These are phyloP conservation scores for Mycocentrospora acerina DNA, from an alignment of 2,329 filamentous ascomycete species.

Conservation along the genomic window DNA sequence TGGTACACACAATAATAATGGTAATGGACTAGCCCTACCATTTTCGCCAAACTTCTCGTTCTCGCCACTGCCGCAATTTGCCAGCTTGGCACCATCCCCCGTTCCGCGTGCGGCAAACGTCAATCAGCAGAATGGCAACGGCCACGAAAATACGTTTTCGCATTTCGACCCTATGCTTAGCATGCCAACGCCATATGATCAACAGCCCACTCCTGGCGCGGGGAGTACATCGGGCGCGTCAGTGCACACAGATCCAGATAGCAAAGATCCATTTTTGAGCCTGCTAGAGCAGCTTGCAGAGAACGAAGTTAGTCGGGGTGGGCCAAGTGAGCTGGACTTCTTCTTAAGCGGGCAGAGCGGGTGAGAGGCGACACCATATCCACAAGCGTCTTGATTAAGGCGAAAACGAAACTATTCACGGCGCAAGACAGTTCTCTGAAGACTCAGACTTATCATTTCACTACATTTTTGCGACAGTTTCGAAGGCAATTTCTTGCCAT, in stretches of 20 bases:
- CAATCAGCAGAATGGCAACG: constrained; percentile 17
- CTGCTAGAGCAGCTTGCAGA: constrained; percentile 80
- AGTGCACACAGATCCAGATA: constrained; percentile 53
- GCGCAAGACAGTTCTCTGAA: neutral
- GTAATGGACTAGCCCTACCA: constrained; percentile 30
- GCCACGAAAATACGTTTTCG: constrained; percentile 15
- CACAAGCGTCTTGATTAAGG: neutral
- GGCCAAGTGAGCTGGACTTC: constrained; percentile 76
- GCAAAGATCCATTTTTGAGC: constrained; percentile 76
- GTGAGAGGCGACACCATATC: constrained; percentile 8
- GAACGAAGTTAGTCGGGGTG: constrained; percentile 69
- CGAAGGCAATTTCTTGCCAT: constrained; percentile 8
- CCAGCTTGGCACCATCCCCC: constrained; percentile 35
- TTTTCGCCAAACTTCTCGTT: constrained; percentile 47
- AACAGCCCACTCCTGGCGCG: constrained; percentile 49
- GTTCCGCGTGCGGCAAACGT: constrained; percentile 16
- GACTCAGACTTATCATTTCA: constrained; percentile 7
- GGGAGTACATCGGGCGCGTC: constrained; percentile 45
- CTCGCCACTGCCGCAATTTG: constrained; percentile 36
- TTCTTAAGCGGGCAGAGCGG: constrained; percentile 56
- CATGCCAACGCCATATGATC: constrained; percentile 43
- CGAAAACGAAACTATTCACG: neutral
- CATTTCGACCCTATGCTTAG: constrained; percentile 45
- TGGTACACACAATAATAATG: constrained; percentile 17
- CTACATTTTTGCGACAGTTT: constrained; percentile 14